phyloP scores from a whole-genome alignment of 257 asterid genomes.

The Ilex asprella region DNA sequence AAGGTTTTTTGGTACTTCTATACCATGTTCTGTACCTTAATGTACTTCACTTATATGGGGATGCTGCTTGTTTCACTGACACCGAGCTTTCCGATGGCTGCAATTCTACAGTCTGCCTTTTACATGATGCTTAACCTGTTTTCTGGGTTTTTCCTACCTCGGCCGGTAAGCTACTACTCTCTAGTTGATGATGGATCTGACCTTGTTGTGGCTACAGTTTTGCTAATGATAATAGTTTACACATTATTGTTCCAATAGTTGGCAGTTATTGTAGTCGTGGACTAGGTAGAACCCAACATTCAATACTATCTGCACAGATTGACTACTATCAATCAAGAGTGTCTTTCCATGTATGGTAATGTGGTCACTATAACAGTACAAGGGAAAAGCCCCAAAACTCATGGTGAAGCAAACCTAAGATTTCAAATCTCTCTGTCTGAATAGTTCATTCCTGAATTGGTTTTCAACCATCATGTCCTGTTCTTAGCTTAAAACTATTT shows the following conservation, averaged over 20 bases:
- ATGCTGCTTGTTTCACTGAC: constrained; percentile 45
- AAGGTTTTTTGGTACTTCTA: constrained; percentile 41
- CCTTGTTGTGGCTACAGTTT: not conserved
- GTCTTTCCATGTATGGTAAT: too few species aligned
- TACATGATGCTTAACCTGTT: constrained; percentile 42
- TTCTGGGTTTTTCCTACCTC: constrained; percentile 41
- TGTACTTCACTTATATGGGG: constrained; percentile 42
- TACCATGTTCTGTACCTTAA: constrained; percentile 29
- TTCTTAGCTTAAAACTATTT: too few species aligned
- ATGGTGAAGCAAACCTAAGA: too few species aligned
- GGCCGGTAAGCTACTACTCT: constrained; percentile 25
- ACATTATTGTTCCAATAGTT: not conserved
- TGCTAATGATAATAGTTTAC: not conserved
- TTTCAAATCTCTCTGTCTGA: too few species aligned
- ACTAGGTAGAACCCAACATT: too few species aligned
- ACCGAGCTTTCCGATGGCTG: constrained; percentile 35
- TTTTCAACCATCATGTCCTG: too few species aligned
- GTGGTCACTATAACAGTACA: too few species aligned
- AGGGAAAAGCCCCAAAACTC: too few species aligned
- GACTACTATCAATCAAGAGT: too few species aligned
- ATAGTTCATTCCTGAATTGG: too few species aligned
- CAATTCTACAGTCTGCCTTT: constrained; percentile 31
- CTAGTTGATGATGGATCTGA: not conserved
- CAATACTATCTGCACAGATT: too few species aligned
- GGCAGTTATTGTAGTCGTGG: not conserved